Conservation (phyloP, 1,284 basidiomycete species). For the Apiotrichum gracile region DNA sequence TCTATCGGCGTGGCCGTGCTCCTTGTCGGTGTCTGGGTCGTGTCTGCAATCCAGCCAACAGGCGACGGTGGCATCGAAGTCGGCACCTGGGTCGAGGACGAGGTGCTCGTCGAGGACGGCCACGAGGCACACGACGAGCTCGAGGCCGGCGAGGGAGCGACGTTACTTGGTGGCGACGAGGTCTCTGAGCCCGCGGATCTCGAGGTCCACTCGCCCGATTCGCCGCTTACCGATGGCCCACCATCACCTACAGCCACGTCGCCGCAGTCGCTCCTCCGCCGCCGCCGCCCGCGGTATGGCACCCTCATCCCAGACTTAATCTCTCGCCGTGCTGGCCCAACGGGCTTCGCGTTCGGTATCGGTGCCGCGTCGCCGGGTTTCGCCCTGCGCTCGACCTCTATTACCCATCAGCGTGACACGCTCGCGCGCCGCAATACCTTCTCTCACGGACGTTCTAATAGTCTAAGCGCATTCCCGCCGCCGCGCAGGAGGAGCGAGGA, state of each 20-base stretch:
- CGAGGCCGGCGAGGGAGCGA: conserved; percentile 21
- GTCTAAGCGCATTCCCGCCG: background rate
- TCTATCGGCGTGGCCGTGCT: conserved; percentile 71
- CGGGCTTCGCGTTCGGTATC: conserved; percentile 46
- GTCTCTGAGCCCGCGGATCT: conserved; percentile 6
- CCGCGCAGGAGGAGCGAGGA: background rate
- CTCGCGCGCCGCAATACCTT: background rate
- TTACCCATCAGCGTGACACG: conserved; percentile 9
- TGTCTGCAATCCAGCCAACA: conserved; percentile 50
- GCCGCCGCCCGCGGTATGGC: conserved; percentile 33
- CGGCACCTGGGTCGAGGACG: conserved; percentile 47
- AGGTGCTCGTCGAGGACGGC: conserved; percentile 12
- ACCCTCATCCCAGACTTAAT: conserved; percentile 43
- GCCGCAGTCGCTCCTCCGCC: conserved; percentile 18
- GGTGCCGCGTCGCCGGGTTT: conserved; percentile 48
- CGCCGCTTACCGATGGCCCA: background rate
- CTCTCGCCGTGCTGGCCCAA: conserved; percentile 23
- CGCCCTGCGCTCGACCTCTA: conserved; percentile 32
- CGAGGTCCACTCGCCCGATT: conserved; percentile 2
- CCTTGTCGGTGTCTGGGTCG: conserved; percentile 83
- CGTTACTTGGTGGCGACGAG: conserved; percentile 15
- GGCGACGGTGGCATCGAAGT: conserved; percentile 45
- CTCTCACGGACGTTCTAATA: conserved; percentile 1
- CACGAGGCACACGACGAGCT: conserved; percentile 24
- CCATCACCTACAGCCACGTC: conserved; percentile 9